Percentiles rank a stretch among this genome's conserved stretches.
Conservation (phyloP, 2,329 filamentous ascomycete genomes). For the Cladophialophora yegresii region DNA sequence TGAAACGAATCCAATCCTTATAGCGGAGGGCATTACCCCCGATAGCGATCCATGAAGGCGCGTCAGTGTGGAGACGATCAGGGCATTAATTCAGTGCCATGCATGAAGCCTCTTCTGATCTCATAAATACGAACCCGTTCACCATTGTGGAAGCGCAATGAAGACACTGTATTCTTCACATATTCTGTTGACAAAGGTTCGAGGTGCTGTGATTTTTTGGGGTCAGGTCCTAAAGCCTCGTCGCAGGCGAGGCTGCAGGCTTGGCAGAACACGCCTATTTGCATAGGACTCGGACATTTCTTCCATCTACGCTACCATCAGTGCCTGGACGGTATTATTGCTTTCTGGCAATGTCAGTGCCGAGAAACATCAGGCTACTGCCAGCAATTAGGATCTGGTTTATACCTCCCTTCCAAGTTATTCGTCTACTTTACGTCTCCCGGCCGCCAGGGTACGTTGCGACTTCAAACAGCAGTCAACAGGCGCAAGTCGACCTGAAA, state of each 20-base stretch:
- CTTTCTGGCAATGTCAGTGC: slow-evolving; percentile 21
- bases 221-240: background rate
- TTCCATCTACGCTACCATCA: background rate
- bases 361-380: background rate
- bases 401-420: background rate
- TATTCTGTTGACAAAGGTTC: background rate
- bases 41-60: slow-evolving; percentile 28
- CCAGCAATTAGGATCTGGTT: background rate
- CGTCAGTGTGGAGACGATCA: background rate
- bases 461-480: background rate
- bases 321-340: background rate
- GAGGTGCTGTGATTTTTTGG: background rate
- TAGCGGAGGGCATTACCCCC: slow-evolving; percentile 22
- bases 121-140: background rate
- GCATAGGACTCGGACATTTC: background rate
- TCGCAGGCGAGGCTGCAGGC: background rate
- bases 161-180: background rate
- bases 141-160: background rate
- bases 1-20: background rate
- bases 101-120: background rate
- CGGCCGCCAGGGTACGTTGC: background rate
- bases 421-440: background rate
- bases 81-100: background rate
- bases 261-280: background rate
- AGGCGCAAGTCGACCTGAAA: background rate